Conservation (phyloP, 2,329 filamentous ascomycete species). For the Pseudocercospora fijiensis region DNA sequence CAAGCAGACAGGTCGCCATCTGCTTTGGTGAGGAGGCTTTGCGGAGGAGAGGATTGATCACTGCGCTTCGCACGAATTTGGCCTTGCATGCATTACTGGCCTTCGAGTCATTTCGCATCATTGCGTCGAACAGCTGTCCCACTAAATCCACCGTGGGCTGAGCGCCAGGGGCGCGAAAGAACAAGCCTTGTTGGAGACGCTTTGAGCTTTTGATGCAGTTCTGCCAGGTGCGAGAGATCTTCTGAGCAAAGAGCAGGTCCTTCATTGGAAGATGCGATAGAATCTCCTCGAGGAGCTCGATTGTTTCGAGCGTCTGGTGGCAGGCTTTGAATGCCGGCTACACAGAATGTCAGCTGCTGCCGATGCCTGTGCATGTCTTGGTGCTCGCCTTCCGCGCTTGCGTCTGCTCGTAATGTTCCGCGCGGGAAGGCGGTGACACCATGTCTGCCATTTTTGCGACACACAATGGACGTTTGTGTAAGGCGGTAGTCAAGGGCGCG, state of each 20-base stretch:
- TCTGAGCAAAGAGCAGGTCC: not conserved
- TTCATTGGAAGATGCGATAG: not conserved
- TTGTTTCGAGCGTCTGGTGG: not conserved
- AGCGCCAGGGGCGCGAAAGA: not conserved
- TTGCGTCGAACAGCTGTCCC: not conserved
- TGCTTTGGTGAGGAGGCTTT: not conserved
- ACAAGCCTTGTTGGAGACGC: not conserved
- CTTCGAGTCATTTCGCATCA: not conserved
- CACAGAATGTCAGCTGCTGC: not conserved
- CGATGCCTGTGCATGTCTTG: not conserved
- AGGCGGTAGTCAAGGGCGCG: not conserved
- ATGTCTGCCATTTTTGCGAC: not conserved
- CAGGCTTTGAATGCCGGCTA: not conserved
- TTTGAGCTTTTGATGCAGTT: not conserved
- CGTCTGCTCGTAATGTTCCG: not conserved
- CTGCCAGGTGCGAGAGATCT: not conserved
- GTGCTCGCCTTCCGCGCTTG: not conserved
- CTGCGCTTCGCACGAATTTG: not conserved
- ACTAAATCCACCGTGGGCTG: not conserved
- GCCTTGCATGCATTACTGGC: not conserved
- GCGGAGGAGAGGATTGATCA: not conserved
- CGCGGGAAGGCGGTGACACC: not conserved
- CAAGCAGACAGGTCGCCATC: not conserved
- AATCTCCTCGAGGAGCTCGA: conserved; percentile 1
- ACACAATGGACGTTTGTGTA: not conserved